Conservation (phyloP, 768 basidiomycete genomes). For the Tricholoma bakamatsutake region DNA sequence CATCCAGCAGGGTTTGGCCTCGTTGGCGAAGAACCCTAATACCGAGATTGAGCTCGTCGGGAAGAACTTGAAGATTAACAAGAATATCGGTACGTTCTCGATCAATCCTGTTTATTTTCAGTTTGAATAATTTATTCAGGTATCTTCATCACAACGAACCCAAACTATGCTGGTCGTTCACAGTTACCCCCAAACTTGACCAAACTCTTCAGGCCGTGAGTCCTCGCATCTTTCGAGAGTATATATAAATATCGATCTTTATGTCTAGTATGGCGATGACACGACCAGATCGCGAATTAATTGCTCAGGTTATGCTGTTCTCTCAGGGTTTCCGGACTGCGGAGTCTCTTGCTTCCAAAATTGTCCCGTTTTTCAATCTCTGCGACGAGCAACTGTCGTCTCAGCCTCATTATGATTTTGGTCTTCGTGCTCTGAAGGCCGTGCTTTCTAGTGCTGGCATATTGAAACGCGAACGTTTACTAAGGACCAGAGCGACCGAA, state of each 20-base stretch:
- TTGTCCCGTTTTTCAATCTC: slow-evolving; percentile 98
- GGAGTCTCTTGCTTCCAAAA: slow-evolving; percentile 94
- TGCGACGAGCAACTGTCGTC: slow-evolving; percentile 96
- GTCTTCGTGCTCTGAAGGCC: slow-evolving; percentile 93
- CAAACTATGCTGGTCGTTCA: slow-evolving; percentile 97
- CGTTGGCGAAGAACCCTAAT: slow-evolving; percentile 75
- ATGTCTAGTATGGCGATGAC: slow-evolving; percentile 93
- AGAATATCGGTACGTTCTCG: slow-evolving; percentile 69
- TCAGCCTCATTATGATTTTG: slow-evolving; percentile 99
- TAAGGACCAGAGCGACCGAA: slow-evolving; percentile 36
- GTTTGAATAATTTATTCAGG: slow-evolving; percentile 34
- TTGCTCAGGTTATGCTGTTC: slow-evolving; percentile 99
- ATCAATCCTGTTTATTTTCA: slow-evolving; percentile 2
- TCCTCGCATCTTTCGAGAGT: slow-evolving; percentile 10
- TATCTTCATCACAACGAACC: slow-evolving; percentile 99
- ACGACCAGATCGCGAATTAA: slow-evolving; percentile 94
- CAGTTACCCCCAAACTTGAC: slow-evolving; percentile 83
- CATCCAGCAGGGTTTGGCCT: slow-evolving; percentile 92
- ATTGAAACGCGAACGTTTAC: slow-evolving; percentile 86
- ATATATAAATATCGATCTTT: slow-evolving; percentile 7
- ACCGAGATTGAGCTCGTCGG: slow-evolving; percentile 94
- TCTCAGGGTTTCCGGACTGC: slow-evolving; percentile 99
- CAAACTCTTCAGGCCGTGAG: slow-evolving; percentile 89
- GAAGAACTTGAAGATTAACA: slow-evolving; percentile 87
- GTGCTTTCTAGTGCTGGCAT: slow-evolving; percentile 97